These are phyloP conservation scores for Plantago elongata DNA, from an alignment of 257 asterid genomes.

Conservation along the genomic window DNA sequence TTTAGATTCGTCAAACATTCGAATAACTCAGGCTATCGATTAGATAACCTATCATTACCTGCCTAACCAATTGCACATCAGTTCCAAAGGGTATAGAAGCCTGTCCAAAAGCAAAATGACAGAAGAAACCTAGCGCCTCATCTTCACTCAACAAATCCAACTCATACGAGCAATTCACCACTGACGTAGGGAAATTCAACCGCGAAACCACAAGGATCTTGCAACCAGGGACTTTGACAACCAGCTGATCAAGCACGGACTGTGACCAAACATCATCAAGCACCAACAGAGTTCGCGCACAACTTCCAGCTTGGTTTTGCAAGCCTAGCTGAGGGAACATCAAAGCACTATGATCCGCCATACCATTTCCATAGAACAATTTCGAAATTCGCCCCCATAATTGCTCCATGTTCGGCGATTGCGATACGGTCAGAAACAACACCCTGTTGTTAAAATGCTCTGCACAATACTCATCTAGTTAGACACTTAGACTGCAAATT, in stretches of 20 bases:
- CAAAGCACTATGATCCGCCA: conserved; percentile 12
- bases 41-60: conserved; percentile 36
- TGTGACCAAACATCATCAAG: conserved; percentile 92
- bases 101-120: conserved; percentile 77
- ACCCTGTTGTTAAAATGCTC: conserved; percentile 61
- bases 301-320: conserved; percentile 22
- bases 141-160: conserved; percentile 66
- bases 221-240: conserved; percentile 61
- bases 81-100: conserved; percentile 47
- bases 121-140: conserved; percentile 70
- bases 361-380: conserved; percentile 41
- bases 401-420: conserved; percentile 84
- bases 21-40: neutral
- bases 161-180: conserved; percentile 54
- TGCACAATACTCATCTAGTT: conserved; percentile 26
- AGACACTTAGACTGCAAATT: neutral
- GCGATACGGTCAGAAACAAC: conserved; percentile 75
- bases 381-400: conserved; percentile 49
- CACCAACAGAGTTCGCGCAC: conserved; percentile 42
- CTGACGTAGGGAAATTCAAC: conserved; percentile 53
- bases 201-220: conserved; percentile 77
- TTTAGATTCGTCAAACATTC: too few relatives aligned
- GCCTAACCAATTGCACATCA: conserved; percentile 52
- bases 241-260: conserved; percentile 59
- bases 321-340: conserved; percentile 34